A percentile compares a stretch with the other conserved stretches of the same genome.
Evolutionary conservation across 805 yeast genomes (phyloP).

Genomic region (Cyberlindnera xylosilytica): DNA sequence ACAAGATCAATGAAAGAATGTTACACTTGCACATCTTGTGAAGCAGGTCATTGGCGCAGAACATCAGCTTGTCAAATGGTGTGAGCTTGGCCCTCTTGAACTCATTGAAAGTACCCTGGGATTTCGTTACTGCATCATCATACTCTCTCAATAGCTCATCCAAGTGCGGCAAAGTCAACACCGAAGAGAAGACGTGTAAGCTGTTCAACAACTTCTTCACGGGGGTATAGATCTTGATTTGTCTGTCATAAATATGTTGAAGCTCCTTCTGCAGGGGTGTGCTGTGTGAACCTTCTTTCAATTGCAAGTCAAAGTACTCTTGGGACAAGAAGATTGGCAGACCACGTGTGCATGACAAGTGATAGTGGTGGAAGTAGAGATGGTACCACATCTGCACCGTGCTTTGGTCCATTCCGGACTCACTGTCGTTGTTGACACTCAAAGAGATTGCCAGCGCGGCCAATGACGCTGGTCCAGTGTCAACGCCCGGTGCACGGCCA

Average conservation of each 20-base stretch:
- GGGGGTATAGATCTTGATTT: constrained; percentile 1
- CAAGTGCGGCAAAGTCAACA: constrained; percentile 8
- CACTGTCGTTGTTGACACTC: constrained; percentile 17
- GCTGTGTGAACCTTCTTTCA: background rate
- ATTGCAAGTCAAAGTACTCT: constrained; percentile 19
- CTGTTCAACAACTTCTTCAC: constrained; percentile 10
- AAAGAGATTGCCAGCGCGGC: constrained; percentile 14
- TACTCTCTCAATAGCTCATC: constrained; percentile 9
- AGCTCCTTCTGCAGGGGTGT: background rate
- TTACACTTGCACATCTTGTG: constrained; percentile 16
- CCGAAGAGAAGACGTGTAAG: constrained; percentile 9
- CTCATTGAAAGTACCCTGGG: constrained; percentile 9
- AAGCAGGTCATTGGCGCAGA: constrained; percentile 9
- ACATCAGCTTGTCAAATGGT: constrained; percentile 14
- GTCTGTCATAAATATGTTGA: background rate
- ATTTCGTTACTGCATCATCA: constrained; percentile 6
- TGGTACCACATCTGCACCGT: constrained; percentile 19
- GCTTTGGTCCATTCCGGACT: constrained; percentile 7
- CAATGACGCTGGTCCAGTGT: constrained; percentile 8
- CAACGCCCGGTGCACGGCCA: constrained; percentile 6
- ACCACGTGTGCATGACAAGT: constrained; percentile 16
- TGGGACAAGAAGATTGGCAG: constrained; percentile 18
- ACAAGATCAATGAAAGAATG: constrained; percentile 11
- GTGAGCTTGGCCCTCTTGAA: constrained; percentile 11
- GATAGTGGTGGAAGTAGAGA: constrained; percentile 18